A percentile compares a stretch with the other conserved stretches of the same genome.
phyloP scores from a whole-genome alignment of 73 alveolate species.

The Stentor roeselii region DNA sequence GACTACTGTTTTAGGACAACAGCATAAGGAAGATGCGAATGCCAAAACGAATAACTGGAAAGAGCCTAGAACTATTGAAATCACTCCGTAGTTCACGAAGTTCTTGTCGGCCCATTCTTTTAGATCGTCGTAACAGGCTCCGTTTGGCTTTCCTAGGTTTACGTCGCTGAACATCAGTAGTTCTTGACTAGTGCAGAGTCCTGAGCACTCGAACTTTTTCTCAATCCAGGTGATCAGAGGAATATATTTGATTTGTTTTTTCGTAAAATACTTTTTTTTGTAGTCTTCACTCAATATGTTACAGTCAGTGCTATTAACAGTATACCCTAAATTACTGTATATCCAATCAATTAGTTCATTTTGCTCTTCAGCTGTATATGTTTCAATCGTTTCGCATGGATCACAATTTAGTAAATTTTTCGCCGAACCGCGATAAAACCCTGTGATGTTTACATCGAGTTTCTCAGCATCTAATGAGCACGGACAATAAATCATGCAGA shows the following conservation, averaged over 20 bases:
- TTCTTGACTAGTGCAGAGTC: neutral
- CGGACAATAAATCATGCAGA: constrained; percentile 23
- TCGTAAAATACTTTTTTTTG: too few relatives aligned
- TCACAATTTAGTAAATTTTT: neutral
- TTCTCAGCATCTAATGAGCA: neutral
- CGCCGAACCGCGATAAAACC: constrained; percentile 1
- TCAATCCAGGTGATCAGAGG: neutral
- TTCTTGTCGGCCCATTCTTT: neutral
- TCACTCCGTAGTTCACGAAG: neutral
- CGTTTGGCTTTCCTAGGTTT: neutral
- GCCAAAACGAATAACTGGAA: neutral
- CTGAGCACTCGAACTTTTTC: neutral
- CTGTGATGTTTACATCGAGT: neutral
- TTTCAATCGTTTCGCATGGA: neutral
- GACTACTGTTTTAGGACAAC: neutral
- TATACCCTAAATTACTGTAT: neutral
- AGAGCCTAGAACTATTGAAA: neutral
- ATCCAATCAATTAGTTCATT: neutral
- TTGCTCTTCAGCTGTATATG: neutral
- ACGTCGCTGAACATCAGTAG: neutral
- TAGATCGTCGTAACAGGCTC: neutral
- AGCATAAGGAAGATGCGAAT: neutral
- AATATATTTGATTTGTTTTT: too few relatives aligned
- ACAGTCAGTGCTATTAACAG: neutral
- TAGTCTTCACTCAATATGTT: neutral